phyloP scores from a whole-genome alignment of 371 early-diverging fungal species.

The Caulochytrium protostelioides region DNA sequence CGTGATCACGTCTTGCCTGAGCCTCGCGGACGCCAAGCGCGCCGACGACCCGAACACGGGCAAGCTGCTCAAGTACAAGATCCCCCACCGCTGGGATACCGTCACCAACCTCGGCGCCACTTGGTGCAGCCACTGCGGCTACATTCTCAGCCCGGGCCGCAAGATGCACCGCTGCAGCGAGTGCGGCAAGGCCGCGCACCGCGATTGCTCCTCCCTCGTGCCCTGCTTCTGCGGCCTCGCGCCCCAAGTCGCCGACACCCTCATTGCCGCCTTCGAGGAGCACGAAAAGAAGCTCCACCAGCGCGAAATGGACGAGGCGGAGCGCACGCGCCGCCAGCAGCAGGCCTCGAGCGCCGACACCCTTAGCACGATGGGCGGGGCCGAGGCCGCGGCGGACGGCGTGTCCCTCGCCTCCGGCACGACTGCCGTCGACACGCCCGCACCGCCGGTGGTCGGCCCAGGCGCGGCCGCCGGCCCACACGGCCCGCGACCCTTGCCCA shows the following conservation, averaged over 20 bases:
- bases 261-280: conserved; percentile 22
- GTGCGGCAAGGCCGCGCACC: conserved; percentile 25
- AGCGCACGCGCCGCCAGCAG: too few species aligned
- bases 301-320: conserved; percentile 20
- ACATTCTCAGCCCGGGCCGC: conserved; percentile 17
- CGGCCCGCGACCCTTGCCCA: too few species aligned
- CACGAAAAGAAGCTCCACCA: conserved; percentile 13
- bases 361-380: too few species aligned
- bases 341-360: too few species aligned
- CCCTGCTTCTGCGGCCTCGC: conserved; percentile 34
- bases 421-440: too few species aligned
- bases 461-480: too few species aligned
- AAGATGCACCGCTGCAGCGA: conserved; percentile 19
- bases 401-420: too few species aligned
- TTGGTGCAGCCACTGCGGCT: conserved; percentile 41
- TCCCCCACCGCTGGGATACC: conserved; percentile 26
- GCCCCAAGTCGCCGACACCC: conserved; percentile 15
- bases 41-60: conserved; percentile 16
- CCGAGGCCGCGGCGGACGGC: too few species aligned
- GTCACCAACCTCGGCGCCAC: conserved; percentile 12
- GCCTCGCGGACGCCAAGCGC: conserved; percentile 3
- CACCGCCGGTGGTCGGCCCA: too few species aligned
- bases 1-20: conserved; percentile 31
- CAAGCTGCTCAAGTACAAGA: conserved; percentile 23
- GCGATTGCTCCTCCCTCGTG: conserved; percentile 21